Base-by-base conservation (phyloP, 2,329 filamentous ascomycete genomes). In the Aspergillus floridensis region DNA sequence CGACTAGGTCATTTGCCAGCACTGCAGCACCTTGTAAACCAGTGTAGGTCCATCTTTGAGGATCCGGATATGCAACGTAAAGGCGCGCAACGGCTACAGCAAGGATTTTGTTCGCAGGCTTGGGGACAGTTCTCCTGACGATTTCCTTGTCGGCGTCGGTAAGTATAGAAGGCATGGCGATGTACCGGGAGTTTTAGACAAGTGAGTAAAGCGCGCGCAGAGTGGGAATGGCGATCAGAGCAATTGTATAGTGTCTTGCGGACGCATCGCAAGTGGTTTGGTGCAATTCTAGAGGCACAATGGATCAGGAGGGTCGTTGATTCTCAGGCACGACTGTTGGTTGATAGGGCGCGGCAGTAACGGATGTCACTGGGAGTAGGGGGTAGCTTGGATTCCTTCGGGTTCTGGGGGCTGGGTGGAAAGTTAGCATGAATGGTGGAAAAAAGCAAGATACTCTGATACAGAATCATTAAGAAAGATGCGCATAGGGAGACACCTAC, bases 71-170 rank as follows among this genome's bases (percentile, higher is more conserved):
- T 69, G 93, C 93, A 72, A 98, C 86, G 78, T 97, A 98, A 68
- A 99, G 88, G 73, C 90, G 89, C 62, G 92, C 93, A 67, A 98
- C 93, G 61, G 91, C 95, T 66, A 96, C 93, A 63, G 93, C 92
- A 66, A 96, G 91, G 77, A 99, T 98, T 83, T 98, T 98, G 86
- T 98, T 99, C 70, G 88, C 88, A 64, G 92, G 86, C 77, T 96
- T 97, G 63, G 95, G 93, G 57, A 99, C 91, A 68, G 89, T 90
- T 74, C 95, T 89, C 82, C 96, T 96, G 78, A 99, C 93, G 62
- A 88, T 96, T 80, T 96, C 91, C 84, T 96, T 97, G 81, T 99
- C 95, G 71, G 93, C 89, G 72, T 97, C 93, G 74, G 84, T 91
- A 59, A 99, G 86, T 66, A 96, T 86, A 19, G 85, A 86, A 59